A percentile compares a stretch with the other conserved stretches of the same genome.
phyloP scores from a whole-genome alignment of 1,284 basidiomycete species.

The Mycocalia duriaeana region DNA sequence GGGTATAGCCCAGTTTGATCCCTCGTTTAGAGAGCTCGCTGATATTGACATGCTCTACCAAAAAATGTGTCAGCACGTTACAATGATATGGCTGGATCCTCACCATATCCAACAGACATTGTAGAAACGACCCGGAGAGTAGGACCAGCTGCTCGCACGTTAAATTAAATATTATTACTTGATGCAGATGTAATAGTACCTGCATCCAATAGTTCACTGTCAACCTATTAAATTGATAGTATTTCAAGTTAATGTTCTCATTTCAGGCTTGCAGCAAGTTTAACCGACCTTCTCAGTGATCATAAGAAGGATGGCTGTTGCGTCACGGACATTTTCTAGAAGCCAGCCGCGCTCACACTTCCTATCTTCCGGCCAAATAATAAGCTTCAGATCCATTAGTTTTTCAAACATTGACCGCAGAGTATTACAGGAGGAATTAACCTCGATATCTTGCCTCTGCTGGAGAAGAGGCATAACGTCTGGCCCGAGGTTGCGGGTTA shows the following conservation, averaged over 20 bases:
- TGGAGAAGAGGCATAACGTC: constrained; percentile 65
- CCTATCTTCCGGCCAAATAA: constrained; percentile 68
- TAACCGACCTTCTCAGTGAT: constrained; percentile 57
- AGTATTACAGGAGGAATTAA: constrained; percentile 20
- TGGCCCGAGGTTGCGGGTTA: constrained; percentile 65
- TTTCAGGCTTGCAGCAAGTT: constrained; percentile 19
- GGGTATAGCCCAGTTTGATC: constrained; percentile 85
- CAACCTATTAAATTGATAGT: constrained; percentile 41
- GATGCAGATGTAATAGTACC: constrained; percentile 46
- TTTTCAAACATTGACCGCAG: not conserved
- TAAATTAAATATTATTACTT: not conserved
- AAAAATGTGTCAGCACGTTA: not conserved
- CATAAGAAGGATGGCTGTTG: constrained; percentile 63
- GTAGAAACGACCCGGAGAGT: constrained; percentile 80
- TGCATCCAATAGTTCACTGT: constrained; percentile 67
- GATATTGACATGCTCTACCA: constrained; percentile 78
- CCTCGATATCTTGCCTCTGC: constrained; percentile 46
- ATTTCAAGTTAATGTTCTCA: too few species aligned
- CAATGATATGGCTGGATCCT: constrained; percentile 14
- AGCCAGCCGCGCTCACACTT: constrained; percentile 74
- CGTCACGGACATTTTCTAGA: constrained; percentile 65
- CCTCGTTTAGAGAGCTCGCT: constrained; percentile 56
- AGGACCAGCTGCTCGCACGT: constrained; percentile 53
- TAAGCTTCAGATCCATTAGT: constrained; percentile 36
- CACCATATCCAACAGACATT: constrained; percentile 86